Conservation (phyloP, 1,284 basidiomycete species). For the Trichosporon sp. region DNA sequence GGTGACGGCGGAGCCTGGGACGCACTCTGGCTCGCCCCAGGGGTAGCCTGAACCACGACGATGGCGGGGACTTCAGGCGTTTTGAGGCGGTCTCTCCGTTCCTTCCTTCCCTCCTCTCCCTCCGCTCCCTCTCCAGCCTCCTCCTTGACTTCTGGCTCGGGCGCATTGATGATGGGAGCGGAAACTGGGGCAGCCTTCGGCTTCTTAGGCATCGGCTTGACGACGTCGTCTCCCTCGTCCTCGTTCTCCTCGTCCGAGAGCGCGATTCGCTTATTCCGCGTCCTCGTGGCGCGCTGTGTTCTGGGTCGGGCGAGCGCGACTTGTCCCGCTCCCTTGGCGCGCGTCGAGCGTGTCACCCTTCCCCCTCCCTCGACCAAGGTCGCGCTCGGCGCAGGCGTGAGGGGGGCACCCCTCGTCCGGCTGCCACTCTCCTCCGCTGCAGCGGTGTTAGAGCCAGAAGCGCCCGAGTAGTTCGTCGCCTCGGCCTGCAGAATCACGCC, state of each 20-base stretch:
- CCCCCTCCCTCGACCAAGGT: neutral
- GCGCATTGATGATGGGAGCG: no score
- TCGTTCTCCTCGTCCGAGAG: conserved; percentile 20
- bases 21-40: neutral
- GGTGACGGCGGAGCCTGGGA: neutral
- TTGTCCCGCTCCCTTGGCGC: conserved; percentile 43
- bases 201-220: conserved; percentile 7
- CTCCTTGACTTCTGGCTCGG: neutral
- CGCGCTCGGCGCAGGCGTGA: conserved; percentile 8
- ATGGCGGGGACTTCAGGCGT: conserved; percentile 16
- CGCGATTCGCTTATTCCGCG: conserved; percentile 34
- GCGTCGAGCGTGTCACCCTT: conserved; percentile 20
- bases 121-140: neutral
- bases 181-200: neutral
- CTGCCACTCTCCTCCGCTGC: neutral
- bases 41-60: conserved; percentile 11
- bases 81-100: neutral
- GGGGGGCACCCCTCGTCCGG: neutral
- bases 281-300: conserved; percentile 5
- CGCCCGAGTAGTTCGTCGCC: neutral
- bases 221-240: conserved; percentile 13
- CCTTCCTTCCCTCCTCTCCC: no score
- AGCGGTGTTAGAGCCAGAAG: neutral
- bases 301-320: conserved; percentile 44
- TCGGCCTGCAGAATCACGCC: conserved; percentile 40